A percentile compares a stretch with the other conserved stretches of the same genome.
phyloP scores from a whole-genome alignment of 2,329 filamentous ascomycete species.

The Epichloe baconii region DNA sequence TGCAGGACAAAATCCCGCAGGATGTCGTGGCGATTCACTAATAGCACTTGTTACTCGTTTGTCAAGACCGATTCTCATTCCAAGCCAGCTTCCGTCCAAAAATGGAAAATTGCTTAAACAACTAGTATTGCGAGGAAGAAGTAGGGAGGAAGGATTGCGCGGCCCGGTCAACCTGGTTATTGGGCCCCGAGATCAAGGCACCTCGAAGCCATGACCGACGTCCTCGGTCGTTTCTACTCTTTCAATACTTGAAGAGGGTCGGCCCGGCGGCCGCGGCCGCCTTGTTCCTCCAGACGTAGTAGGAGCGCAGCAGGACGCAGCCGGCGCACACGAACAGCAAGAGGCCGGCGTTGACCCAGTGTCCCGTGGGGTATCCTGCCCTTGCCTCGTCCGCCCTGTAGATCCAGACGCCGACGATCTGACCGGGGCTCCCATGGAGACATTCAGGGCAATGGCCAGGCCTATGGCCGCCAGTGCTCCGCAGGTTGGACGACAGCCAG shows the following conservation, averaged over 20 bases:
- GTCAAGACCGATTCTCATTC: too few species aligned
- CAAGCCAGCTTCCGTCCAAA: too few species aligned
- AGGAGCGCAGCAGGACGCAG: not conserved
- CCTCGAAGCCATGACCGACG: too few species aligned
- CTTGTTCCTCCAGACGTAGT: not conserved
- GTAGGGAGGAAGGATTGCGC: too few species aligned
- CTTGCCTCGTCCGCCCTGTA: slow-evolving; percentile 50
- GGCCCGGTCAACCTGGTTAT: too few species aligned
- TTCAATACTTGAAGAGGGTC: not conserved
- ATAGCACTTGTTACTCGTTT: too few species aligned
- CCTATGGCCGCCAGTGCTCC: slow-evolving; percentile 51
- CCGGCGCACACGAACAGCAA: slow-evolving; percentile 38
- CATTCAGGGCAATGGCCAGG: slow-evolving; percentile 57
- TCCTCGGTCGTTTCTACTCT: too few species aligned
- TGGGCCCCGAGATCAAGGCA: too few species aligned
- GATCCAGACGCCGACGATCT: slow-evolving; percentile 63
- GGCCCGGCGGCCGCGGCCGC: not conserved
- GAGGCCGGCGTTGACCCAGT: slow-evolving; percentile 52
- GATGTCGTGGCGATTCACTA: too few species aligned
- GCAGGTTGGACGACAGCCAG: slow-evolving; percentile 58
- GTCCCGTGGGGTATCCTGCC: slow-evolving; percentile 54
- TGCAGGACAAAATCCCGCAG: too few species aligned
- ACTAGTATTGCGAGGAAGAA: too few species aligned
- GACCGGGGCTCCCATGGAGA: slow-evolving; percentile 52
- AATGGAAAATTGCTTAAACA: too few species aligned